Base-by-base conservation (phyloP, 768 basidiomycete species). In the Tylopilus rubrobrunneus region DNA sequence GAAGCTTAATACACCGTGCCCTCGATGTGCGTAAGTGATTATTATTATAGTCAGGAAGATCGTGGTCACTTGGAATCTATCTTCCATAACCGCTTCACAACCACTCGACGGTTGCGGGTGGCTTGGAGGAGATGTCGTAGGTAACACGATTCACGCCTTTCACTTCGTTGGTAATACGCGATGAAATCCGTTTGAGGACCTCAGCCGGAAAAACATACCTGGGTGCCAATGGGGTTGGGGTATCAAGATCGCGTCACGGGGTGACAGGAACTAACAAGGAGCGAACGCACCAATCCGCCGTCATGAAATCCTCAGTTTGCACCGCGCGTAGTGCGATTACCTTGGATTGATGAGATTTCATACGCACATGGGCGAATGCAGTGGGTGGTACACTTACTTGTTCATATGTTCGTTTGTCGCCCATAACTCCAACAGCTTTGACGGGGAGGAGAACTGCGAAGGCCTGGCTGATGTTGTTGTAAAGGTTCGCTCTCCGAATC, bases 251-350 rank as follows among this genome's bases (percentile, higher is more conserved):
- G 52, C 21, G 21, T 46, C 49, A 51, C 19, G 2, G 7, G 9
- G 14, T 19, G 25, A 28, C 7, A 37, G 10, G 6, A 28, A 48
- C 19, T 1, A 19, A 19, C 37, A 25, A 37, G 28, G 8, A 46
- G 28, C 2, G 11, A 46, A 64, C 82, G 41, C 66, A 93, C 96
- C 96, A 98, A 69, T 98, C 96, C 34, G 97, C 97, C 14, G 97
- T 99, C 97, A 99, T 99, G 68, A 99, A 99, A 71, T 99, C 97
- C 68, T 98, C 96, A n/a, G 94, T 86, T 67, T 91, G 87, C 9
- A 98, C 96, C 3, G 97, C 97, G 48, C 97, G 84, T 49, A 99
- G 77, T 1, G 92, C 91, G 53, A 98, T 92, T 46, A 99, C 95
- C 85, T 89, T 61, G 28, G 31, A 28, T 39, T 3, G 27, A 25